Evolutionary conservation across 495 filamentous ascomycete species (phyloP), one percentile per base, ranked within the genome.

Genomic region (Xylaria nigripes): DNA sequence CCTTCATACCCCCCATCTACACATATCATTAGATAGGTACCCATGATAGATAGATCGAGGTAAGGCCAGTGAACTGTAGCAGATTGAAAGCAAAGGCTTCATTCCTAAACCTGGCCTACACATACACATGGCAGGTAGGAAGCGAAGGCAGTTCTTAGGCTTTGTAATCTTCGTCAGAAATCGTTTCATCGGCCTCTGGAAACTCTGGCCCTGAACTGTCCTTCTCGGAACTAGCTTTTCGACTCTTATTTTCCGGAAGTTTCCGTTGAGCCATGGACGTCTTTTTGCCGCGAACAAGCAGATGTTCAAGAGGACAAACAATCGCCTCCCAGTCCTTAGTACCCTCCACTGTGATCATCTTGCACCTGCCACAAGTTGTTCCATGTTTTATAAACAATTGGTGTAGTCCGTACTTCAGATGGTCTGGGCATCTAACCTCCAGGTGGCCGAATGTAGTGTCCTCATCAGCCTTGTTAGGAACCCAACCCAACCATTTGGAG

Each of bases 341-440:
- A 1, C 74, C 71, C 12, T 68, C 62, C 36, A 58, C 69, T 0
- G 76, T 77, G n/a, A 48, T 66, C 29, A 86, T 86, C 46, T 82
- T 78, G 63, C 93, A 98, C 48, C 87, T 76, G 4, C 78, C 79
- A 71, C 93, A 98, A 0, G 70, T 72, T 64, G 87, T 86, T 1
- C 93, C 93, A 69, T 98, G 93, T 2, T 77, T 77, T 48, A 96
- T 92, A 40, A 98, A 81, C 0, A 96, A 74, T 58, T 90, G 81
- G 67, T 98, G 93, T 4, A 97, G 78, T 2, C 84, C 75, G 59
- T 96, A 97, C 68, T 97, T 98, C 21, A 94, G 70, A 41, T 89
- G 78, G 61, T 95, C 81, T 0, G 92, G 92, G 27, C 96, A 82
- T 6, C 79, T 76, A 16, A 86, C 81, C 36, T 98, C 90, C 29